phyloP scores from a whole-genome alignment of 164 flowering plant genomes.

The Berberis thunbergii region DNA sequence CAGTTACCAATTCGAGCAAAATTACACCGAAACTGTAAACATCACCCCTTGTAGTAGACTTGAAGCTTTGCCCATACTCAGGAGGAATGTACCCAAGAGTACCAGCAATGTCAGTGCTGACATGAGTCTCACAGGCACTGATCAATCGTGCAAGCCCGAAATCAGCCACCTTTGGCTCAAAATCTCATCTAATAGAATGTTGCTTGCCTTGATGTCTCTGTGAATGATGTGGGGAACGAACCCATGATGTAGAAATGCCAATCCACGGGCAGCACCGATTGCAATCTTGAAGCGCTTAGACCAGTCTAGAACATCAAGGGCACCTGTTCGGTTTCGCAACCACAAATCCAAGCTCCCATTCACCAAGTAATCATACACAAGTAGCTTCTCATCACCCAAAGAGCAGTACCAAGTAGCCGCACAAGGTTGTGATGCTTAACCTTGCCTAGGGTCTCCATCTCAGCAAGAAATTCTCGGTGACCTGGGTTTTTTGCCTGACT shows the following conservation, averaged over 20 bases:
- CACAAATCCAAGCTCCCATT: slow-evolving; percentile 80
- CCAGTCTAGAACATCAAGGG: slow-evolving; percentile 56
- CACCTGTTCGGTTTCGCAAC: slow-evolving; percentile 53
- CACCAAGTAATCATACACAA: slow-evolving; percentile 70
- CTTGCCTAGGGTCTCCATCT: slow-evolving; percentile 80
- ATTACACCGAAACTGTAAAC: slow-evolving; percentile 83
- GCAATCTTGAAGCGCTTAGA: slow-evolving; percentile 54
- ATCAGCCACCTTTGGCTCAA: slow-evolving; percentile 74
- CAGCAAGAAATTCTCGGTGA: slow-evolving; percentile 67
- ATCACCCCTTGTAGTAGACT: slow-evolving; percentile 61
- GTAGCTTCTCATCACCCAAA: slow-evolving; percentile 62
- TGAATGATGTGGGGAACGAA: slow-evolving; percentile 77
- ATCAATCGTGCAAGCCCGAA: slow-evolving; percentile 74
- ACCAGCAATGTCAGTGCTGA: slow-evolving; percentile 75
- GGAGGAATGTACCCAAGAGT: slow-evolving; percentile 88
- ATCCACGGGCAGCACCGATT: slow-evolving; percentile 62
- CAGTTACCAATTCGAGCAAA: slow-evolving; percentile 66
- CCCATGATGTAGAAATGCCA: slow-evolving; percentile 77
- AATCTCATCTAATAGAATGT: slow-evolving; percentile 54
- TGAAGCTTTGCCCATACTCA: slow-evolving; percentile 73
- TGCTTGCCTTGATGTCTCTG: slow-evolving; percentile 76
- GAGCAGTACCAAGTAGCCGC: slow-evolving; percentile 67
- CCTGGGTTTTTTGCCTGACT: slow-evolving; percentile 68
- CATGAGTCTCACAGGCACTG: slow-evolving; percentile 79
- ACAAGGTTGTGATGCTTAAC: slow-evolving; percentile 71